These are phyloP conservation scores for Lophium mytilinum DNA, from an alignment of 495 filamentous ascomycete species.

Conservation along the genomic window DNA sequence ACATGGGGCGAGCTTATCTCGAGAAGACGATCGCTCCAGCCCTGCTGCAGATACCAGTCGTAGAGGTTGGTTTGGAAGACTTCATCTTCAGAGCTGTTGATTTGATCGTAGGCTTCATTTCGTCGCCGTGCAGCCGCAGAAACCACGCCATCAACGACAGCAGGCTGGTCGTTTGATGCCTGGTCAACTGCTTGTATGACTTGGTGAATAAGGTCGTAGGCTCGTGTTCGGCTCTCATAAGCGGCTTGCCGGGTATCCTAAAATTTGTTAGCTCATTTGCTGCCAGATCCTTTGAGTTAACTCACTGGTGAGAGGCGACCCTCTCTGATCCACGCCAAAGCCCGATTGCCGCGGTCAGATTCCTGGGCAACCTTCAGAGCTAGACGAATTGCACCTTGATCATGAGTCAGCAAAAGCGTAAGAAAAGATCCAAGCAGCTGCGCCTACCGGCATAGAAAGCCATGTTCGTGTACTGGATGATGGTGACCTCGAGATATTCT, in stretches of 20 bases:
- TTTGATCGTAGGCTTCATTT: constrained; percentile 77
- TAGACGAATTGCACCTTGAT: constrained; percentile 74
- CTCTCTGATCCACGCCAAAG: constrained; percentile 66
- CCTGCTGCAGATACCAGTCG: constrained; percentile 86
- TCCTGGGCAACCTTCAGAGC: constrained; percentile 72
- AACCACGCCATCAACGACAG: constrained; percentile 66
- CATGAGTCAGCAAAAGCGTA: neutral
- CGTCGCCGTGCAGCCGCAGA: constrained; percentile 67
- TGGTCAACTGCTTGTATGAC: constrained; percentile 69
- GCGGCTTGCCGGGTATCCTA: constrained; percentile 59
- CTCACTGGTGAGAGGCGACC: constrained; percentile 47
- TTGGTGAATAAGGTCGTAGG: constrained; percentile 74
- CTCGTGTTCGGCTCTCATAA: constrained; percentile 63
- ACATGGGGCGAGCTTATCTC: constrained; percentile 75
- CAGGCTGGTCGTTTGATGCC: constrained; percentile 54
- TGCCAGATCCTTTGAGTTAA: neutral
- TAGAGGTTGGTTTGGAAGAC: constrained; percentile 92
- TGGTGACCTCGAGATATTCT: constrained; percentile 69
- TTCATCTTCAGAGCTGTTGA: constrained; percentile 78
- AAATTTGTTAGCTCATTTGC: constrained; percentile 34
- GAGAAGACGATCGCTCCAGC: constrained; percentile 75
- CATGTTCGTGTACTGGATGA: constrained; percentile 66
- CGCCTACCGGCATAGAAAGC: constrained; percentile 67
- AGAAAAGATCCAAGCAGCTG: neutral
- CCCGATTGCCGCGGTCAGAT: constrained; percentile 74